These are phyloP conservation scores for Deuterostichococcus epilithicus DNA, from an alignment of 139 green algal genomes.

Conservation along the genomic window DNA sequence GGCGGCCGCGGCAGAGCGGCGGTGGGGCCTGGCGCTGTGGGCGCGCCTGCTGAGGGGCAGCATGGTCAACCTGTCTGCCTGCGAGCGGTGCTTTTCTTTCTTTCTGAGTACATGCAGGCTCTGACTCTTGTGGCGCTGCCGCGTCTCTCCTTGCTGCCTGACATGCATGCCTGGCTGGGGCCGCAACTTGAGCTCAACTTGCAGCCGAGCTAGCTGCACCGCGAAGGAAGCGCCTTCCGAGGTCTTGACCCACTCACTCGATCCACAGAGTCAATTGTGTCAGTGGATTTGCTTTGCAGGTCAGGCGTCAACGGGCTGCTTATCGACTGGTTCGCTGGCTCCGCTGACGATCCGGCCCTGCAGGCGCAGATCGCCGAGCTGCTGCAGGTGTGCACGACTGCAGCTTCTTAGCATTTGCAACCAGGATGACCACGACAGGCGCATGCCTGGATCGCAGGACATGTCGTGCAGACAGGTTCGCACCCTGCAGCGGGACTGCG, in stretches of 20 bases:
- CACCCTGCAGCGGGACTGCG: no score
- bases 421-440: no score
- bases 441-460: no score
- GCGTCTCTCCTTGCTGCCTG: background rate
- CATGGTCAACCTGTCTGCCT: slow-evolving; percentile 35
- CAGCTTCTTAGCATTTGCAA: no score
- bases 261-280: no score
- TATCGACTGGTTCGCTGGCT: slow-evolving; percentile 30
- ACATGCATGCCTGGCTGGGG: no score
- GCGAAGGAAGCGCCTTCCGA: no score
- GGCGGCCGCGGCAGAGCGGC: slow-evolving; percentile 6
- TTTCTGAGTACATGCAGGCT: background rate
- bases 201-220: no score
- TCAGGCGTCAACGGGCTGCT: slow-evolving; percentile 27
- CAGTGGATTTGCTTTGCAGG: background rate
- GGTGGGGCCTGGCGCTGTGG: slow-evolving; percentile 26
- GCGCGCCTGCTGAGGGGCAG: slow-evolving; percentile 24
- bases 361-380: slow-evolving; percentile 25
- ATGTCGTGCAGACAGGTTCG: no score
- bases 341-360: background rate
- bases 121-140: background rate
- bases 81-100: slow-evolving; percentile 11
- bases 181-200: no score
- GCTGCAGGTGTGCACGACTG: slow-evolving; percentile 17
- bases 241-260: no score